These are phyloP conservation scores for Aquilaria malaccensis DNA, from an alignment of 345 rosid genomes.

Conservation along the genomic window DNA sequence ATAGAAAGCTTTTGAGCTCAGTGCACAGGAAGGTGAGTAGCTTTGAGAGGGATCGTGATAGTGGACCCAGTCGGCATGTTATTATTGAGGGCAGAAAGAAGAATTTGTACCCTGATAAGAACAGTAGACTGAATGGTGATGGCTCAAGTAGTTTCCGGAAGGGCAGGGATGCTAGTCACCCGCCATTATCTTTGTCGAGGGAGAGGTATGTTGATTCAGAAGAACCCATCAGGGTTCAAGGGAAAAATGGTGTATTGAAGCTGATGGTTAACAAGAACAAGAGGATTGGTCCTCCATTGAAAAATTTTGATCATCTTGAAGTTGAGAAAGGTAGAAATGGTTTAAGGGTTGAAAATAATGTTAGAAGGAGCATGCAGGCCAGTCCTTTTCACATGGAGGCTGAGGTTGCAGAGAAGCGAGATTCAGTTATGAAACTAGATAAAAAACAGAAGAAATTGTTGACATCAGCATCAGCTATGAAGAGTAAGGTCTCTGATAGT, in stretches of 20 bases:
- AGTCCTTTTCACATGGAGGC: slow-evolving; percentile 30
- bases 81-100: slow-evolving; percentile 48
- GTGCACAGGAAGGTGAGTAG: slow-evolving; percentile 25
- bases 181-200: slow-evolving; percentile 35
- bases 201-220: slow-evolving; percentile 34
- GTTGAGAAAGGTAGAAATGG: slow-evolving; percentile 29
- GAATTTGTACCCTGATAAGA: slow-evolving; percentile 33
- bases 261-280: slow-evolving; percentile 76
- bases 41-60: slow-evolving; percentile 37
- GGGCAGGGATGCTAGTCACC: slow-evolving; percentile 27
- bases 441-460: slow-evolving; percentile 28
- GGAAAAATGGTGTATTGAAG: slow-evolving; percentile 90
- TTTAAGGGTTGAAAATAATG: slow-evolving; percentile 30
- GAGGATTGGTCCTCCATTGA: slow-evolving; percentile 39
- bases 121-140: slow-evolving; percentile 25
- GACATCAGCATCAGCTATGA: slow-evolving; percentile 32
- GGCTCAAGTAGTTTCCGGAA: slow-evolving; percentile 26
- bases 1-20: slow-evolving; percentile 41
- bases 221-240: slow-evolving; percentile 81
- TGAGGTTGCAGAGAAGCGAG: slow-evolving; percentile 34
- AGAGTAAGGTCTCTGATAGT: slow-evolving; percentile 30
- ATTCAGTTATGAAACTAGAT: slow-evolving; percentile 24
- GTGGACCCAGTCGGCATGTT: slow-evolving; percentile 43
- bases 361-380: slow-evolving; percentile 31
- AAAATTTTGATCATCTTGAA: slow-evolving; percentile 31